Base-by-base conservation (phyloP, 345 rosid species). In the Pseudoturritis turrita region DNA sequence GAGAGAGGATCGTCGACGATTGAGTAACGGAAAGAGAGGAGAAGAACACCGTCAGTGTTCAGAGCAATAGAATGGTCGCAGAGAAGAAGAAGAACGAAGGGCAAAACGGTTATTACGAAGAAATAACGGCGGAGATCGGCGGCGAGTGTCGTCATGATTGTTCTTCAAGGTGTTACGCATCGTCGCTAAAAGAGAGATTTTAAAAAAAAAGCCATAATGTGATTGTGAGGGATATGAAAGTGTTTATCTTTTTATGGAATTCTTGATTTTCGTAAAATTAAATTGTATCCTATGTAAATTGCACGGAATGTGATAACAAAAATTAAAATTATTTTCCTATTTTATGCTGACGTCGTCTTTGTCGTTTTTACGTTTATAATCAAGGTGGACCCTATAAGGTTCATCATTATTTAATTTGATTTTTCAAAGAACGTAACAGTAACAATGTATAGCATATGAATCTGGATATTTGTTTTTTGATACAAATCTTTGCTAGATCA, bases 21-120 rank as follows among this genome's bases (percentile, higher is more conserved):
- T 8, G 91, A 88, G 77, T 64, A 77, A 72, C 86, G 91, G 74
- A 95, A 82, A 69, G 99, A 95, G 47, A 88, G 87, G 57, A 95
- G 81, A 25, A 95, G 83, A 53, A 89, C 74, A 14, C 96, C 97
- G 67, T 95, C 99, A 9, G 81, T 83, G 81, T 73, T 88, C 5
- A 91, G 80, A 53, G 87, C 84, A 50, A 67, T 49, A 29, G 83
- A 73, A 4, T 62, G 65, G 41, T 66, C 52, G 2, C 28, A 7
- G 1, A 63, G 21, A 10, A 53, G 45, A 43, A 53, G 4, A 12
- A 56, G 55, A 35, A 62, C 1, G 47, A 66, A 57, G 11, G 37
- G 1, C 12, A 75, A 33, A 52, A 71, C 14, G 15, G 76, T 21
- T 12, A 40, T 8, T 11, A 55, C 2, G 3, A 62, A 64, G 41